These are phyloP conservation scores for Amborella trichopoda DNA, from an alignment of 164 flowering plant genomes.

Conservation along the genomic window DNA sequence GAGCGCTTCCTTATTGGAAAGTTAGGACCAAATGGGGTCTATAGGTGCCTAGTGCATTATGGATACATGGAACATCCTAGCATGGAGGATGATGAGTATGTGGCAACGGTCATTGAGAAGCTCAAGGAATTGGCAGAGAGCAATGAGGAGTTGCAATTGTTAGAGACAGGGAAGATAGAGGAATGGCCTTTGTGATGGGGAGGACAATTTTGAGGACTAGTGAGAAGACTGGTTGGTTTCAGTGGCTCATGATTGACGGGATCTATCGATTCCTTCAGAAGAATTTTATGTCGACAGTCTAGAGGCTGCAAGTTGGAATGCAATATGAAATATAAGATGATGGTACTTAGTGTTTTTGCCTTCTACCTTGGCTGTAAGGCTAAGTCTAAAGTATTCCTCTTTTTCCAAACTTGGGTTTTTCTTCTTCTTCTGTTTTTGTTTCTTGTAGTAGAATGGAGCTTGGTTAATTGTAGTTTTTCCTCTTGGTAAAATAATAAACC, in stretches of 20 bases:
- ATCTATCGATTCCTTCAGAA: slow-evolving; percentile 15
- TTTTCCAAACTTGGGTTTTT: no score
- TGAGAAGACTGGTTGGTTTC: slow-evolving; percentile 6
- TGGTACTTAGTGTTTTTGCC: no score
- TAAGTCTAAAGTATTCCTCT: no score
- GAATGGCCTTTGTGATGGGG: slow-evolving; percentile 13
- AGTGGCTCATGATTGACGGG: slow-evolving; percentile 4
- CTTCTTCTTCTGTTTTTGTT: no score
- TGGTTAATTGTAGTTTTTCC: no score
- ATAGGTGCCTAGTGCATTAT: slow-evolving; percentile 17
- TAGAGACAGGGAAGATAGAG: slow-evolving; percentile 8
- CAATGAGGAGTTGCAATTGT: slow-evolving; percentile 3
- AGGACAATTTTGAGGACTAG: slow-evolving; percentile 12
- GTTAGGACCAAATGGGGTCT: slow-evolving; percentile 11
- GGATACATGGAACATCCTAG: slow-evolving; percentile 14
- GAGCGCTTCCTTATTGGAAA: slow-evolving; percentile 11
- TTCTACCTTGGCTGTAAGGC: no score
- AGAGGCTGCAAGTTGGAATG: slow-evolving; percentile 19
- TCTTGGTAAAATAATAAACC: no score
- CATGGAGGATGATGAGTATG: slow-evolving; percentile 9
- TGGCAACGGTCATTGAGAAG: slow-evolving; percentile 6
- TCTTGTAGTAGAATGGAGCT: no score
- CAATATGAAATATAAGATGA: slow-evolving; percentile 15
- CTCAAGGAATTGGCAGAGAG: not conserved
- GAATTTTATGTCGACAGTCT: slow-evolving; percentile 17